Evolutionary conservation across 441 rosid genomes (phyloP), one percentile per base, ranked within the genome.

Genomic region (Pelargonium australe): DNA sequence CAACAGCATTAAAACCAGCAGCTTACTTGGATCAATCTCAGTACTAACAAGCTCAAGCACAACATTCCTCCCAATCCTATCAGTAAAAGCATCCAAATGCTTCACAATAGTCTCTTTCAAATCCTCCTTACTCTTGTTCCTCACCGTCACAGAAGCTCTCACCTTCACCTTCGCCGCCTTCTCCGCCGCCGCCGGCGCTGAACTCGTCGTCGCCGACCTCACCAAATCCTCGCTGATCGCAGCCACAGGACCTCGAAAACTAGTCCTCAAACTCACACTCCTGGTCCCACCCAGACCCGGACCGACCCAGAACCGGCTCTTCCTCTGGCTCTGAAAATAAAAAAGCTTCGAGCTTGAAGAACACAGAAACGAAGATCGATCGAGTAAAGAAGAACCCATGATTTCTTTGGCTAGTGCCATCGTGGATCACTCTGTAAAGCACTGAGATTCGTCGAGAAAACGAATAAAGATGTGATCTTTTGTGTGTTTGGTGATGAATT

Each of bases 1-100:
- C 23, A 20, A 20, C 23, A 20, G 23, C 23, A 20, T 20, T 20
- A 20, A 20, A 20, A 20, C 23, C 23, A 20, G 23, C 23, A 19
- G 4, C 88, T 88, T 84, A 95, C 97, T 91, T 37, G 94, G 91
- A 83, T 94, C 96, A 77, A 86, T 57, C 63, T 91, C 85, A 2
- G 83, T 86, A 79, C 97, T 89, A 58, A 90, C 68, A 68, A 95
- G 95, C 85, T 90, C 85, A 82, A 95, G 79, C 8, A 85, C 89
- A 23, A 95, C 89, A 70, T 87, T 95, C 75, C 89, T 75, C 23
- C 99, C 97, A 64, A 95, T 78, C 75, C 72, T 82, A 41, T 95
- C 99, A 31, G 90, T 75, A 3, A 89, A 72, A 70, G 89, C 82
- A 78, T 95, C 97, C 63, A 85, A 75, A 14, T 84, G 91, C 72